phyloP scores from a whole-genome alignment of 2,329 filamentous ascomycete genomes.

The Sordariomycetes sp. region DNA sequence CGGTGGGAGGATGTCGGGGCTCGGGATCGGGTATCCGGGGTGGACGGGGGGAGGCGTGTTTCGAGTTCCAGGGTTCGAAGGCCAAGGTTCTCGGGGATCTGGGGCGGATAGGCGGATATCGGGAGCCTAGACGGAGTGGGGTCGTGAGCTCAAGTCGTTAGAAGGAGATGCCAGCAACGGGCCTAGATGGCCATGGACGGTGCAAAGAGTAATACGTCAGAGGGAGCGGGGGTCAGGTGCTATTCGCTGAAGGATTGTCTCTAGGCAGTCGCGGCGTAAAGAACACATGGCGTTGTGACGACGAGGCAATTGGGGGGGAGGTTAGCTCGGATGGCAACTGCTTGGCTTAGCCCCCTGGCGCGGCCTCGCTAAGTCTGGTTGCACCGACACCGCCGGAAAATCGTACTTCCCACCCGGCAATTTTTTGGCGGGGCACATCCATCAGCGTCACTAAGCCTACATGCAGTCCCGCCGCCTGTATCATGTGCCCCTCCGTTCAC shows the following conservation, averaged over 20 bases:
- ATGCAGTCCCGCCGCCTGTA: background rate
- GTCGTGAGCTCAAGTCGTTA: background rate
- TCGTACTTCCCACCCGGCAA: background rate
- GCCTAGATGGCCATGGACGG: background rate
- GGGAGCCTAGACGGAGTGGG: background rate
- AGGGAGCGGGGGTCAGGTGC: background rate
- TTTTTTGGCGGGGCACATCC: background rate
- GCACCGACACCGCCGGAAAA: background rate
- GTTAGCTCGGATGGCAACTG: background rate
- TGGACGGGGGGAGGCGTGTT: background rate
- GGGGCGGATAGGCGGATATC: background rate
- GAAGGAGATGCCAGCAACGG: background rate
- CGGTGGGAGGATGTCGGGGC: background rate
- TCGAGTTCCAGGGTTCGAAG: constrained; percentile 1
- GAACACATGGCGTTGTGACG: constrained; percentile 1
- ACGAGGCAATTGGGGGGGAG: background rate
- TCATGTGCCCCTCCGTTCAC: background rate
- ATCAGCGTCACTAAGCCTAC: background rate
- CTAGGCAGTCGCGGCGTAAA: background rate
- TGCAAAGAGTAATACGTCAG: background rate
- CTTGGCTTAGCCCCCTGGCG: background rate
- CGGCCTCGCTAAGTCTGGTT: background rate
- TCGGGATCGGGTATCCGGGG: background rate
- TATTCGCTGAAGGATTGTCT: background rate
- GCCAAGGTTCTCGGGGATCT: background rate